phyloP scores from a whole-genome alignment of 2,329 filamentous ascomycete genomes.

The Dactylellina haptotyla region DNA sequence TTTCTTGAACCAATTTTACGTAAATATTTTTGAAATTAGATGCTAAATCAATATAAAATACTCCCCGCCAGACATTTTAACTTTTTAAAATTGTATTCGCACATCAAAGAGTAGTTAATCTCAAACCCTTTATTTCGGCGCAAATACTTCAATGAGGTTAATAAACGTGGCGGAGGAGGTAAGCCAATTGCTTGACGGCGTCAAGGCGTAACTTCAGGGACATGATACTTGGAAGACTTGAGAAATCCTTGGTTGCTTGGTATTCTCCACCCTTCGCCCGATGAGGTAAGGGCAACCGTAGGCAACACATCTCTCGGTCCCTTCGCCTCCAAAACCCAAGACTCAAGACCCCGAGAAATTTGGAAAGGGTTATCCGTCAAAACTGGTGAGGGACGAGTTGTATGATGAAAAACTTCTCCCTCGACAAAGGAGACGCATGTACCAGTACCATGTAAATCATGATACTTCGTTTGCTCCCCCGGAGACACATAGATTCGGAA shows the following conservation, averaged over 20 bases:
- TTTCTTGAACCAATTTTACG: background rate
- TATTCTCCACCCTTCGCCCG: conserved; percentile 10
- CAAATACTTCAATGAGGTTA: background rate
- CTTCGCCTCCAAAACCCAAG: too few species aligned
- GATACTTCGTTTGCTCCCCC: conserved; percentile 1
- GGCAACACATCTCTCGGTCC: conserved; percentile 45
- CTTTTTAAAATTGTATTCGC: background rate
- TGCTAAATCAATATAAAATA: too few species aligned
- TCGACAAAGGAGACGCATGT: conserved; percentile 15
- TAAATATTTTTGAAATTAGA: too few species aligned
- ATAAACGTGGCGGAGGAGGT: background rate
- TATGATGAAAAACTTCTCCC: too few species aligned
- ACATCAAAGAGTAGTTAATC: conserved; percentile 1
- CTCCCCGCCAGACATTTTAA: too few species aligned
- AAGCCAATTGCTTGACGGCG: conserved; percentile 20
- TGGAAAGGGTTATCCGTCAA: conserved; percentile 4
- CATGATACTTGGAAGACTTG: conserved; percentile 23
- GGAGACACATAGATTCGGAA: conserved; percentile 24
- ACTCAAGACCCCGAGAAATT: background rate
- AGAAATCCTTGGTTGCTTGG: background rate
- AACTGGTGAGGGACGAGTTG: conserved; percentile 11
- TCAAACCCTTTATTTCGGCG: background rate
- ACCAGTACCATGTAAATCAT: conserved; percentile 25
- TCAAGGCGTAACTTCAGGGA: conserved; percentile 25
- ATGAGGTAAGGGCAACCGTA: conserved; percentile 31